phyloP scores from a whole-genome alignment of 1,284 basidiomycete species.

The Cutaneotrichosporon mucoides region DNA sequence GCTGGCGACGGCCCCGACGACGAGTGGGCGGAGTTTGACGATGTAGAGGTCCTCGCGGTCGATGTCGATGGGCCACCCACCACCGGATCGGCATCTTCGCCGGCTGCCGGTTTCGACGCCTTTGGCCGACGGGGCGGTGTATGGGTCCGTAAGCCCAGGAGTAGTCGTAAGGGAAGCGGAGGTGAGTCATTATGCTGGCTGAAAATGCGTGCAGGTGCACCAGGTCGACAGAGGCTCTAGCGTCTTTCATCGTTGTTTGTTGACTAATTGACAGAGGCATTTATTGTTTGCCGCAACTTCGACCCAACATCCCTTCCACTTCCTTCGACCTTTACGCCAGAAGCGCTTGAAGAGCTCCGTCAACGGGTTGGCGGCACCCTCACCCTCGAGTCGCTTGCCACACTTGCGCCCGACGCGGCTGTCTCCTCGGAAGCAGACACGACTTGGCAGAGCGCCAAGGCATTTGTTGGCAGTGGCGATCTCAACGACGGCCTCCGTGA shows the following conservation, averaged over 20 bases:
- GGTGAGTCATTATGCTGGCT: slow-evolving; percentile 29
- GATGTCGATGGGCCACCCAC: slow-evolving; percentile 16
- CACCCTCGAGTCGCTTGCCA: slow-evolving; percentile 39
- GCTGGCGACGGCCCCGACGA: slow-evolving; percentile 9
- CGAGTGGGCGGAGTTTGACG: slow-evolving; percentile 5
- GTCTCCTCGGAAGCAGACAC: background rate
- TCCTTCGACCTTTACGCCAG: slow-evolving; percentile 26
- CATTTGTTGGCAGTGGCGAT: slow-evolving; percentile 42
- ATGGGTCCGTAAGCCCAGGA: slow-evolving; percentile 50
- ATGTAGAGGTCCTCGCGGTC: slow-evolving; percentile 11
- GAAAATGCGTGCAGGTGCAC: too few species aligned
- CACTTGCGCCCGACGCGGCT: slow-evolving; percentile 10
- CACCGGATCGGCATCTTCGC: background rate
- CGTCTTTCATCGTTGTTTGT: background rate
- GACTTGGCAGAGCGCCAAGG: slow-evolving; percentile 37
- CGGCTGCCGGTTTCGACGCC: slow-evolving; percentile 28
- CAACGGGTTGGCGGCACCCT: slow-evolving; percentile 35
- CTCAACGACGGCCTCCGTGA: slow-evolving; percentile 19
- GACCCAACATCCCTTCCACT: slow-evolving; percentile 41
- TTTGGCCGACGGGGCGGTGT: slow-evolving; percentile 45
- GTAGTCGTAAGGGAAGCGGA: slow-evolving; percentile 48
- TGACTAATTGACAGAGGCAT: slow-evolving; percentile 49
- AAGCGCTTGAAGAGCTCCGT: slow-evolving; percentile 28
- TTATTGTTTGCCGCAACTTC: slow-evolving; percentile 55
- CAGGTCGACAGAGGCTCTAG: too few species aligned